These are phyloP conservation scores for Aspergillus felis DNA, from an alignment of 2,329 filamentous ascomycete genomes.

Conservation along the genomic window DNA sequence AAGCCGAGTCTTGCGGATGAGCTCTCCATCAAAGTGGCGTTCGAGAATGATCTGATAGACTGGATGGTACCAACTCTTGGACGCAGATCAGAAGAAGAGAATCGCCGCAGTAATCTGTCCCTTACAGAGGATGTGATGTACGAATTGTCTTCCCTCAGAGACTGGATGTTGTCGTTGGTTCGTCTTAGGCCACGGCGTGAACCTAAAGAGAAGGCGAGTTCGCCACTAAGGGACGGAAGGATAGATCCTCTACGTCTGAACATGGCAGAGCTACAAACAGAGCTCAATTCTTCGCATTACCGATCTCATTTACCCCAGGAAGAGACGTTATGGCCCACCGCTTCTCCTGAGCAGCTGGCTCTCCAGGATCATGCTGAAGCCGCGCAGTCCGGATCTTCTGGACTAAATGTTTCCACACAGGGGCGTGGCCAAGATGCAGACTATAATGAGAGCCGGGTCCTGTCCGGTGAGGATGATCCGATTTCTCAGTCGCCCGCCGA, in stretches of 20 bases:
- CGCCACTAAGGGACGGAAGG: constrained; percentile 18
- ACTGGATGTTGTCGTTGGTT: constrained; percentile 32
- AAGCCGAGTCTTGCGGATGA: constrained; percentile 39
- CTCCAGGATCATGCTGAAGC: constrained; percentile 11
- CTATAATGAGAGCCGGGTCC: constrained; percentile 16
- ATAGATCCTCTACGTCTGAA: constrained; percentile 27
- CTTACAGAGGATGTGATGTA: constrained; percentile 35
- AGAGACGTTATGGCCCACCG: constrained; percentile 10
- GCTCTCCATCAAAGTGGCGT: constrained; percentile 39
- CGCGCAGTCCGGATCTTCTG: constrained; percentile 8
- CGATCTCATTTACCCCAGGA: constrained; percentile 11
- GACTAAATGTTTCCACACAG: constrained; percentile 9
- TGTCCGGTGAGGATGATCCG: constrained; percentile 33
- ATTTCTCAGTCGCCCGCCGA: constrained; percentile 39
- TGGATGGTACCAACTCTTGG: constrained; percentile 41
- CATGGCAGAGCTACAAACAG: constrained; percentile 29
- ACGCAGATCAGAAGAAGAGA: constrained; percentile 39
- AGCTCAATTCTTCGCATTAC: constrained; percentile 20
- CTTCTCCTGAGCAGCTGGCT: constrained; percentile 14
- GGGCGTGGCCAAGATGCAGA: constrained; percentile 15
- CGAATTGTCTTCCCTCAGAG: constrained; percentile 29
- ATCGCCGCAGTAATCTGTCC: constrained; percentile 32
- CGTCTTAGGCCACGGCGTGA: constrained; percentile 18
- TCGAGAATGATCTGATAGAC: constrained; percentile 42
- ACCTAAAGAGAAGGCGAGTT: constrained; percentile 9